Base-by-base conservation (phyloP, 75 land plant genomes). In the Azolla pinnata region DNA sequence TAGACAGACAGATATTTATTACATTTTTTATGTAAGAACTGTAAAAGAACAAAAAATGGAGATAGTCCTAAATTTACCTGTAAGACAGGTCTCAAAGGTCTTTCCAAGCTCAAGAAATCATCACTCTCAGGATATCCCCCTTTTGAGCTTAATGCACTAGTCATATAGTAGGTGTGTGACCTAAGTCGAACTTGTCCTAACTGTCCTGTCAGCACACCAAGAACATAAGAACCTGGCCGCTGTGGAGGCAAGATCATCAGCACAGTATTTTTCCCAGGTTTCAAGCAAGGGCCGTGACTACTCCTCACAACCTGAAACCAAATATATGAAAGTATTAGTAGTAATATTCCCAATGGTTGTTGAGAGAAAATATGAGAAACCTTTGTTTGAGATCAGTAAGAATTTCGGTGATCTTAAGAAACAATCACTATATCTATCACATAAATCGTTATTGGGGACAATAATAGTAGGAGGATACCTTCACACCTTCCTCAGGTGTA, bases 91-190 rank as follows among this genome's bases (percentile, higher is more conserved):
- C 84, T 74, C 5, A 85, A 67, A 33, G 98, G 96, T 56, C 81
- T 93, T 59, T 88, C 98, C 59, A 70, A 67, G 66, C 96, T 85
- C 86, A 93, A 75, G 65, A 86, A 88, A 75, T 93, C 98, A 67
- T 93, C 90, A 75, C 74, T 88, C 29, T 88, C 98, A 27, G 80
- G 82, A 45, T 90, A 85, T 1, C 72, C 96, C 54, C 83, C 97
- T 69, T 90, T 90, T 23, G 85, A 90, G 33, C 73, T 70, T 48
- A 68, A 31, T 31, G 75, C 75, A 56, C 75, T 73, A 2, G 68
- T 73, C 29, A 38, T 66, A 46, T 70, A 73, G 61, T 75, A 93
- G 25, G 87, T 79, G 61, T 93, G 98, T 28, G 98, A 93, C 51
- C 98, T 71, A 54, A 93, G 75, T 55, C 68, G 64, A 34, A 93